A percentile compares a stretch with the other conserved stretches of the same genome.
Conservation (phyloP, 352 stramenopile species). For the Globisporangium uncinulatum region DNA sequence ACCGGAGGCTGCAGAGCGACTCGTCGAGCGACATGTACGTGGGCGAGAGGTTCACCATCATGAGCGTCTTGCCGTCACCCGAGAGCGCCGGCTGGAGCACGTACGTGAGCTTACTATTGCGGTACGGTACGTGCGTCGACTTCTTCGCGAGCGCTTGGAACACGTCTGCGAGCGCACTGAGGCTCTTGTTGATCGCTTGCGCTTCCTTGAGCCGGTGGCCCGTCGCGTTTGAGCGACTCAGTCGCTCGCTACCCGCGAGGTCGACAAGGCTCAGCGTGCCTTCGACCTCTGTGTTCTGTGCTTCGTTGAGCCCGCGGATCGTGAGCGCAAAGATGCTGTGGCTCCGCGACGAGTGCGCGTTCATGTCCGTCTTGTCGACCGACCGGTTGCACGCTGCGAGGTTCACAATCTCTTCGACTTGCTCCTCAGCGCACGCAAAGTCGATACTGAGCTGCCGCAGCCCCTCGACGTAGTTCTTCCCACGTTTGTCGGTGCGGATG, state of each 20-base stretch:
- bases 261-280: constrained; percentile 93
- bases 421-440: constrained; percentile 77
- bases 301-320: constrained; percentile 80
- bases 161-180: constrained; percentile 98
- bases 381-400: constrained; percentile 92
- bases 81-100: constrained; percentile 97
- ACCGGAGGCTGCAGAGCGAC: constrained; percentile 97
- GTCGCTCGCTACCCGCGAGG: constrained; percentile 94
- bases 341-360: constrained; percentile 95
- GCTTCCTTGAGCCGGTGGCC: constrained; percentile 95
- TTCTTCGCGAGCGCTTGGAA: constrained; percentile 97
- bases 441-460: constrained; percentile 79
- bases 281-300: constrained; percentile 87
- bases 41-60: constrained; percentile 99
- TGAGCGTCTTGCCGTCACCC: constrained; percentile 99
- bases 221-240: constrained; percentile 91
- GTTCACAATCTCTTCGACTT: constrained; percentile 85
- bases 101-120: constrained; percentile 99
- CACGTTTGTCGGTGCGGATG: constrained; percentile 75
- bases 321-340: constrained; percentile 98
- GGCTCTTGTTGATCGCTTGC: constrained; percentile 99
- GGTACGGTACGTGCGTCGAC: constrained; percentile 94
- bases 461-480: constrained; percentile 85
- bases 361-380: constrained; percentile 98
- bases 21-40: constrained; percentile 94